Percentiles rank a stretch among this genome's conserved stretches.
Evolutionary conservation across 257 asterid species (phyloP).

Genomic region (Leptodermis oblonga): DNA sequence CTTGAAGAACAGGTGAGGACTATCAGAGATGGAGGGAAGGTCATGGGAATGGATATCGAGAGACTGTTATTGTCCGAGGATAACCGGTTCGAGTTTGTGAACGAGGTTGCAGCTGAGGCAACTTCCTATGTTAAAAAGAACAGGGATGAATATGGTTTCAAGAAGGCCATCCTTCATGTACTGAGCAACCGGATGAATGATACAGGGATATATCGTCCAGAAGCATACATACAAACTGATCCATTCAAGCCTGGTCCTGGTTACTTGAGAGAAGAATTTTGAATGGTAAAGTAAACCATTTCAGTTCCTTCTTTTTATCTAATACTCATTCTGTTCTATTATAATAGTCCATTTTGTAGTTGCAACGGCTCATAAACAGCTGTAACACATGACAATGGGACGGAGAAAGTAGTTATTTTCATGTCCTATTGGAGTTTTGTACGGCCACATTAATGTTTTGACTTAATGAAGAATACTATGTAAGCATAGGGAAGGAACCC

Average conservation of each 20-base stretch:
- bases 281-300: constrained; percentile 1
- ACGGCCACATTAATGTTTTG: too few relatives aligned
- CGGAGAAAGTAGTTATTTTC: too few relatives aligned
- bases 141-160: constrained; percentile 85
- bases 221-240: constrained; percentile 70
- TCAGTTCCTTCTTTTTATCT: background rate
- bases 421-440: too few relatives aligned
- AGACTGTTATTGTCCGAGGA: constrained; percentile 76
- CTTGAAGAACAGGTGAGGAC: constrained; percentile 87
- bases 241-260: constrained; percentile 96
- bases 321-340: too few relatives aligned
- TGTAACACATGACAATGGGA: too few relatives aligned
- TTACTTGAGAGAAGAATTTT: constrained; percentile 59
- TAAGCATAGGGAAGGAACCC: too few relatives aligned
- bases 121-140: constrained; percentile 78
- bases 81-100: constrained; percentile 76
- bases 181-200: constrained; percentile 90
- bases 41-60: constrained; percentile 68
- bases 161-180: constrained; percentile 88
- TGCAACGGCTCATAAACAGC: too few relatives aligned
- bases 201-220: constrained; percentile 73
- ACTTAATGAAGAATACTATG: too few relatives aligned
- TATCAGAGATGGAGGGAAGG: constrained; percentile 66
- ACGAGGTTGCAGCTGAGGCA: constrained; percentile 93
- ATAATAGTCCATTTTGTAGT: too few relatives aligned